Conservation (phyloP, 768 basidiomycete genomes). For the Hericium alpestre region DNA sequence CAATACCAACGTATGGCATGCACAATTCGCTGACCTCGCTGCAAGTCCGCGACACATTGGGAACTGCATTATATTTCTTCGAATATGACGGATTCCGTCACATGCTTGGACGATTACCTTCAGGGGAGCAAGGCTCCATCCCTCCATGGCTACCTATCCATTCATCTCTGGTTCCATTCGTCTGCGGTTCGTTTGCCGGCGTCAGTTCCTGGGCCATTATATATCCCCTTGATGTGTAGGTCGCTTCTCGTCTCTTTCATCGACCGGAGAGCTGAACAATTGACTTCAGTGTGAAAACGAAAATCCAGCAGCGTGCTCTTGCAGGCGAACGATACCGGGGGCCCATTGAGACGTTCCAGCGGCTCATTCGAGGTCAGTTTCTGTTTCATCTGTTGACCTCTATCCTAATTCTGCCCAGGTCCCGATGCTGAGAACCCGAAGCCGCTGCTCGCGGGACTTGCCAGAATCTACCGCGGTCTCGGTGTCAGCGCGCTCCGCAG, state of each 20-base stretch:
- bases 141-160: slow-evolving; percentile 84
- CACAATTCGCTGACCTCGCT: slow-evolving; percentile 2
- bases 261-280: slow-evolving; percentile 1
- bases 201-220: slow-evolving; percentile 53
- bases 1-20: neutral
- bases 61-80: slow-evolving; percentile 86
- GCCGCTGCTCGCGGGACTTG: slow-evolving; percentile 63
- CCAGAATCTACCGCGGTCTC: slow-evolving; percentile 84
- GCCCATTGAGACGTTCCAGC: slow-evolving; percentile 59
- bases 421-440: slow-evolving; percentile 73
- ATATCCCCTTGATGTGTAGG: slow-evolving; percentile 89
- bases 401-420: slow-evolving; percentile 30
- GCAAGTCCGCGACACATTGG: slow-evolving; percentile 77
- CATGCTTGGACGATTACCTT: slow-evolving; percentile 65
- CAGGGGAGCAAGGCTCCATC: slow-evolving; percentile 70
- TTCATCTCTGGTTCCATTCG: slow-evolving; percentile 71
- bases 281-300: slow-evolving; percentile 73
- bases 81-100: slow-evolving; percentile 91
- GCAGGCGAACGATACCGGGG: slow-evolving; percentile 68
- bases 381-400: neutral
- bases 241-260: slow-evolving; percentile 1
- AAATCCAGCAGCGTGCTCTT: slow-evolving; percentile 86
- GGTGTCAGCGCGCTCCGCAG: slow-evolving; percentile 89
- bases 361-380: slow-evolving; percentile 66
- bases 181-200: slow-evolving; percentile 85